Evolutionary conservation across 73 alveolate species (phyloP), one percentile per base, ranked within the genome.

Genomic region (Blepharisma stoltei): DNA sequence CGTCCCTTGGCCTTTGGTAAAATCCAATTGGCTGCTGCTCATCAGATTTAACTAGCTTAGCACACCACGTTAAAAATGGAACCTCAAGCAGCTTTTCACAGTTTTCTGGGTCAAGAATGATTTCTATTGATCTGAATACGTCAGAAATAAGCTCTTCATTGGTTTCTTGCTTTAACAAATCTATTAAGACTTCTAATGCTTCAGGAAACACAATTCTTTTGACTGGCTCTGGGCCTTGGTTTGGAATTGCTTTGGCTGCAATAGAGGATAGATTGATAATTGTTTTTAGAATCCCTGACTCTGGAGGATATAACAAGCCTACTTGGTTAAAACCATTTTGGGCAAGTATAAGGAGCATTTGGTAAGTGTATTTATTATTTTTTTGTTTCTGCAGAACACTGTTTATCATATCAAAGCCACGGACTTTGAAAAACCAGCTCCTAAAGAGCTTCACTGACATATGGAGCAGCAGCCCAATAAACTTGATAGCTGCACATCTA

Each of bases 201-300:
- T 60, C 73, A 25, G 23, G n/a, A 60, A 18, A 60, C 2, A 60
- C 73, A 38, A 60, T 60, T 60, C 23, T 0, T 60, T 60, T 60
- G 2, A n/a, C 46, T 1, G 38, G 45, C 11, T 14, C 46, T 14
- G 38, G 37, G 11, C 23, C 45, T 60, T 14, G 46, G 14, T n/a
- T 60, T 20, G 73, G 73, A 20, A 60, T 8, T 14, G 73, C 73
- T 60, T 60, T 60, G 14, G 73, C 73, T 18, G 73, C 73, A 9
- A 60, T 60, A 18, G 37, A 8, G 2, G 73, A 60, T 1, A 60
- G 18, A 60, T 60, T 60, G 38, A 60, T 60, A 5, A 60, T 60
- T 1, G 23, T 60, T 60, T 60, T 60, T 25, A 60, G 4, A 18
- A 47, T 20, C 46, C 48, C 73, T 8, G 73, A n/a, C 2, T 60